Evolutionary conservation across 306 rosid genomes (phyloP).

Genomic region (Fagus crenata): DNA sequence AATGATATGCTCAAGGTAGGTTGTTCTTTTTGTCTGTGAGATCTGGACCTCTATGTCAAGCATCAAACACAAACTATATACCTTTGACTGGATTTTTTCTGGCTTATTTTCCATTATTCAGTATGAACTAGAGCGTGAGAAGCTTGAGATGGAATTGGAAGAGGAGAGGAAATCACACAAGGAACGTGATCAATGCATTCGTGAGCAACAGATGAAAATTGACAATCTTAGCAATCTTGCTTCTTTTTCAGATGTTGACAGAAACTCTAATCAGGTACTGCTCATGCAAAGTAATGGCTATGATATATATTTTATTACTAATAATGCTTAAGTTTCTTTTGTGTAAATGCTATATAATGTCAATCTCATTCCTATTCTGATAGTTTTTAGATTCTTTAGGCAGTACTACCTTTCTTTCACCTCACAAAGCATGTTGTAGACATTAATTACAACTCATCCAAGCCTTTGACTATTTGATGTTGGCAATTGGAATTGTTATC

Average conservation of each 20-base stretch:
- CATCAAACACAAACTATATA: slow-evolving; percentile 17
- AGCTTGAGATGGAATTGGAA: slow-evolving; percentile 76
- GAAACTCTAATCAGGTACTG: slow-evolving; percentile 61
- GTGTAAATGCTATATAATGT: neutral
- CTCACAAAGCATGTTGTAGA: neutral
- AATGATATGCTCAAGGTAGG: slow-evolving; percentile 84
- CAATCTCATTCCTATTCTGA: neutral
- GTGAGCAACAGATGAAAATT: slow-evolving; percentile 63
- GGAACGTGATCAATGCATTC: slow-evolving; percentile 57
- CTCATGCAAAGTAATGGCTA: slow-evolving; percentile 10
- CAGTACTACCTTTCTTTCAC: neutral
- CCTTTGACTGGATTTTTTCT: neutral
- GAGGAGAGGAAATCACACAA: slow-evolving; percentile 76
- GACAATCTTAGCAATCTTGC: slow-evolving; percentile 48
- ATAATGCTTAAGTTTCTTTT: neutral
- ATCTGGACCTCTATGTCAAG: slow-evolving; percentile 13
- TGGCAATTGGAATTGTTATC: neutral
- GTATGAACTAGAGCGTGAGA: slow-evolving; percentile 89
- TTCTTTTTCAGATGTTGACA: slow-evolving; percentile 48
- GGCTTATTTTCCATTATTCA: slow-evolving; percentile 40
- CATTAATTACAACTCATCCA: neutral
- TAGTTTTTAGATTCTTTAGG: neutral
- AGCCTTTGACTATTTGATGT: neutral
- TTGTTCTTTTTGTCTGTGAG: slow-evolving; percentile 16
- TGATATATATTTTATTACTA: neutral